These are phyloP conservation scores for Boletus holoroseus DNA, from an alignment of 1,284 basidiomycete genomes.

Conservation along the genomic window DNA sequence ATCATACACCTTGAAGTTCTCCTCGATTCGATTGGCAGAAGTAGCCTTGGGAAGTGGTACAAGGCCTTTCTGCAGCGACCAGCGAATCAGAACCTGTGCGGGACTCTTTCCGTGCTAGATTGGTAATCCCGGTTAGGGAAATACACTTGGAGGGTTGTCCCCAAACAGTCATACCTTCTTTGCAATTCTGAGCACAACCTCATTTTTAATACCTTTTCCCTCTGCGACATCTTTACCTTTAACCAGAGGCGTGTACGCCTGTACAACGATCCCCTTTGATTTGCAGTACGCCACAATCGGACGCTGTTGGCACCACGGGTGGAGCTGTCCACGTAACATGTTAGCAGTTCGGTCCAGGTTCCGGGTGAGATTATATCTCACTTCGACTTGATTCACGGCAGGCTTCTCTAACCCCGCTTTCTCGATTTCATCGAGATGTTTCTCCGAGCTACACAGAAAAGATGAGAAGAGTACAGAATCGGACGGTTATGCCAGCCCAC, in stretches of 20 bases:
- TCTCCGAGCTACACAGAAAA: constrained; percentile 21
- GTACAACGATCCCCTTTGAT: constrained; percentile 42
- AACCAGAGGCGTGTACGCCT: constrained; percentile 50
- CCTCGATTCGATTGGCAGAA: constrained; percentile 35
- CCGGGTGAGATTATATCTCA: constrained; percentile 6
- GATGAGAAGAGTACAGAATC: not conserved
- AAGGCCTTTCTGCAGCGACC: constrained; percentile 59
- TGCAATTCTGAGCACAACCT: constrained; percentile 35
- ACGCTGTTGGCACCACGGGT: constrained; percentile 52
- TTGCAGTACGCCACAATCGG: constrained; percentile 49
- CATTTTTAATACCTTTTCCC: constrained; percentile 35
- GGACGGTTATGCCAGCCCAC: constrained; percentile 30
- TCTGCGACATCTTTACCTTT: constrained; percentile 29
- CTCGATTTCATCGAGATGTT: constrained; percentile 45
- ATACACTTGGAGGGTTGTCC: not conserved
- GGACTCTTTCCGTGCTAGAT: constrained; percentile 37
- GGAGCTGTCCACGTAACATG: constrained; percentile 32
- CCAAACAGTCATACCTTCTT: constrained; percentile 30
- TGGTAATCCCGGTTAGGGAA: not conserved
- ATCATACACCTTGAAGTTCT: constrained; percentile 39
- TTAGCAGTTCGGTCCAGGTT: not conserved
- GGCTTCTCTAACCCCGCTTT: constrained; percentile 38
- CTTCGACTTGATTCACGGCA: constrained; percentile 52
- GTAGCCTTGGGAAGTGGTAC: constrained; percentile 42
- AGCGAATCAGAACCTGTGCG: constrained; percentile 62